Percentiles rank a stretch among this genome's conserved stretches.
These are phyloP conservation scores for Gossypium schwendimanii DNA, from an alignment of 441 rosid genomes.

Conservation along the genomic window DNA sequence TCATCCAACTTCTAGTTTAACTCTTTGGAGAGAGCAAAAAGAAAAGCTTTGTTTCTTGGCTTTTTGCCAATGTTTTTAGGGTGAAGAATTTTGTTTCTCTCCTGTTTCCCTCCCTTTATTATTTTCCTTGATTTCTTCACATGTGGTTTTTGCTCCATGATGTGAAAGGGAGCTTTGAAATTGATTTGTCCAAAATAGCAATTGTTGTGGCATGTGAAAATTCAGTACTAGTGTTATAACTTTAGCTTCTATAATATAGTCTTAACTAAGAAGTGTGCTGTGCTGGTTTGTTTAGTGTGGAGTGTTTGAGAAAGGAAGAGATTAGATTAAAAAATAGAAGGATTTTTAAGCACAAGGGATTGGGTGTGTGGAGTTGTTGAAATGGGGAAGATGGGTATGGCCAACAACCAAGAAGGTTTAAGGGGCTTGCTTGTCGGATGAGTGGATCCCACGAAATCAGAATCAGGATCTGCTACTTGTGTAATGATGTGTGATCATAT, in stretches of 20 bases:
- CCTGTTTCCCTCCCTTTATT: neutral
- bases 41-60: slow-evolving; percentile 17
- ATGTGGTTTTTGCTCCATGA: slow-evolving; percentile 17
- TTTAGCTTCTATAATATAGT: neutral
- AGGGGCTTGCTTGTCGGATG: slow-evolving; percentile 35
- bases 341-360: neutral
- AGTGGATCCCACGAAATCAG: slow-evolving; percentile 60
- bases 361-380: slow-evolving; percentile 38
- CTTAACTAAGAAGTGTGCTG: neutral
- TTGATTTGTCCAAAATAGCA: slow-evolving; percentile 15
- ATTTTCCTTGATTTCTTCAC: neutral
- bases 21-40: slow-evolving; percentile 10
- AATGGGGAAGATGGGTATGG: slow-evolving; percentile 27
- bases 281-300: neutral
- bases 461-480: slow-evolving; percentile 48
- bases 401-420: slow-evolving; percentile 40
- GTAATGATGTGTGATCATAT: slow-evolving; percentile 29
- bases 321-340: neutral
- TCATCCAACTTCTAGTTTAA: slow-evolving; percentile 17
- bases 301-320: slow-evolving; percentile 3
- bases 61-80: slow-evolving; percentile 22
- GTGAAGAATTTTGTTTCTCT: slow-evolving; percentile 12
- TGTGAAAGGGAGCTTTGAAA: slow-evolving; percentile 22
- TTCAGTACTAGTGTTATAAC: slow-evolving; percentile 9
- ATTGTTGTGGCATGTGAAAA: slow-evolving; percentile 11